Base-by-base conservation (phyloP, 305 asterid species). In the Striga hermonthica region DNA sequence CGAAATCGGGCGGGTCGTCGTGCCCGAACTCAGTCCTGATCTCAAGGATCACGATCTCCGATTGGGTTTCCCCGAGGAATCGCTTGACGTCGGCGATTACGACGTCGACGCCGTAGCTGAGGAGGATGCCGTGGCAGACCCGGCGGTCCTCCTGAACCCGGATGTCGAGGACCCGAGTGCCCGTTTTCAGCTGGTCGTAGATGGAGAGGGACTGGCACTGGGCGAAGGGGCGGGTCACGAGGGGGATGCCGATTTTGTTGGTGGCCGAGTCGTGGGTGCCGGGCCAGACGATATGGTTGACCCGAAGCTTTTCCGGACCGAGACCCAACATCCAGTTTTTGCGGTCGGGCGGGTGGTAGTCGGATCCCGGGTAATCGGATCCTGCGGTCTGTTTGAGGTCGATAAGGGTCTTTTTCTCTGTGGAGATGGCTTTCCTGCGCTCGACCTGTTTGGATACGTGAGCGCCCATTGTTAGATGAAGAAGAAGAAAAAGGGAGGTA, bases 181-280 rank as follows among this genome's bases (percentile, higher is more conserved):
- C 98, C 65, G 54, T 69, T 52, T 50, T 79, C 7, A 92, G 89
- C 81, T 89, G 98, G 7, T 71, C 36, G 81, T 92, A 86, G 60
- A 92, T 77, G 5, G 96, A 89, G 34, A 90, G 82, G 4, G 91
- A 77, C 69, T 87, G 97, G 66, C 95, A 86, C 60, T 78, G 91
- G 0, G 96, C 96, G 44, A 87, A 90, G 6, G 95, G 97, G 6
- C 97, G 83, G 40, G 86, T 75, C 35, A 92, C 76, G 41, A 74
- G 44, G 2, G 91, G 95, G 56, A 90, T 78, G 3, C 97, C 98
- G 38, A 92, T 90, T 74, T 84, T 62, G 79, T 93, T 70, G 4
- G 96, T 93, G 9, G 97, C 96, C 37, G 97, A 93, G 71, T 93
- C 97, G 71, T 93, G 96, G 0, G 98, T 93, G 0, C 97, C 98